Base-by-base conservation (phyloP, 768 basidiomycete genomes). In the Lenzites betulinus region DNA sequence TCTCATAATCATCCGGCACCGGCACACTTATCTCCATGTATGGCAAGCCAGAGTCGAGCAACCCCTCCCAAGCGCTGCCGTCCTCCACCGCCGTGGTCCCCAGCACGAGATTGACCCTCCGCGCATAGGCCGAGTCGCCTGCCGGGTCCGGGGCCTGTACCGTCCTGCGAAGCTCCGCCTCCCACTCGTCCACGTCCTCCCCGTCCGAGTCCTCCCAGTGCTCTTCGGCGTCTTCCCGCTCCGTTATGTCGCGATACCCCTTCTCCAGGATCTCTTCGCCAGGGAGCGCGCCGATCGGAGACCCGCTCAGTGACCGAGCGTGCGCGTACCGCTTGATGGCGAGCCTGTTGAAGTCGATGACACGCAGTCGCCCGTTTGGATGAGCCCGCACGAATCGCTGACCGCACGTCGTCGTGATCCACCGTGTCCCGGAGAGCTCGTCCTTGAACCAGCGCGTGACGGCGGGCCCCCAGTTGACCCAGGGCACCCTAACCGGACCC, bases 361-460 rank as follows among this genome's bases (percentile, higher is more conserved):
- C 64, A 25, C 26, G 38, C 41, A 63, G 11, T 7, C 60, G 56
- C 13, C 59, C 57, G 48, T 59, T 53, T 8, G 47, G 16, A n/a
- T 51, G 58, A 25, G 54, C 43, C 51, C 58, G 63, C 54, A 71
- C 66, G 39, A 62, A 65, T 25, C 72, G 69, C 54, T 73, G 71
- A 11, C 72, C 72, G 23, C 69, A 69, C 3, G 70, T 71, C 28
- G 70, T 70, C 47, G 72, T 73, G 55, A 73, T 72, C 72, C 72
- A 73, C 11, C 68, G 67, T 42, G 64, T 64, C 13, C 65, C 60
- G 1, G 62, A 51, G 12, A 56, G 59, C 30, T 70, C 67, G 47
- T 58, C 59, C 18, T 64, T 59, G 47, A 71, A 71, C 67, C 69
- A 70, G 25, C 71, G 69, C 26, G 66, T 67, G 4, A 41, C 49